phyloP scores from a whole-genome alignment of 805 yeast species.

The Hagleromyces aurorensis region DNA sequence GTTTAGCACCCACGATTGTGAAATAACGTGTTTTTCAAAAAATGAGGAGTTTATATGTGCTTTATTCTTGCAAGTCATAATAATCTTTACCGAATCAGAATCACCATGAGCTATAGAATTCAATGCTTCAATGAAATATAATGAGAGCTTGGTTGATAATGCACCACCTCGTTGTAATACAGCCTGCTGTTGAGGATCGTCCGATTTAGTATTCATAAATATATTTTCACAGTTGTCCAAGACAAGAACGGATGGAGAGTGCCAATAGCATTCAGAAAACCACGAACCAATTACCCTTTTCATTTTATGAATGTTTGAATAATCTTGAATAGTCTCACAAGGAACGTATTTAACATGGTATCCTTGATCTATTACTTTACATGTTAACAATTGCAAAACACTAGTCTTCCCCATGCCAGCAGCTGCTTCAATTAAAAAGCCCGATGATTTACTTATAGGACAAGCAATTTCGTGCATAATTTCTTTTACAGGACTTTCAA shows the following conservation, averaged over 20 bases:
- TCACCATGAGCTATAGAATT: conserved; percentile 28
- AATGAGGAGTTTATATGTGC: conserved; percentile 55
- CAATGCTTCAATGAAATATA: conserved; percentile 44
- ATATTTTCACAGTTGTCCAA: conserved; percentile 74
- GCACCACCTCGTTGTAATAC: conserved; percentile 38
- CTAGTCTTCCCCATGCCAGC: conserved; percentile 79
- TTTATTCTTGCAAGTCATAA: conserved; percentile 58
- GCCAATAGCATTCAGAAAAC: conserved; percentile 53
- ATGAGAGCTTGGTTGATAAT: conserved; percentile 57
- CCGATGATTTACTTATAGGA: conserved; percentile 28
- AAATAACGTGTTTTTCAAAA: conserved; percentile 63
- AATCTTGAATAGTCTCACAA: conserved; percentile 41
- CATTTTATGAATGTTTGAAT: conserved; percentile 30
- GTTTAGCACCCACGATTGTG: conserved; percentile 47
- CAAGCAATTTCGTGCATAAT: conserved; percentile 6
- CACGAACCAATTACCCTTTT: conserved; percentile 37
- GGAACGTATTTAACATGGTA: conserved; percentile 40
- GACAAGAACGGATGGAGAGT: conserved; percentile 64
- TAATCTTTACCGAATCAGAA: conserved; percentile 42
- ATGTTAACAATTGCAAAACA: conserved; percentile 37
- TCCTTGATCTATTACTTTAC: conserved; percentile 23
- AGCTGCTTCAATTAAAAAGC: conserved; percentile 61
- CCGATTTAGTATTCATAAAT: conserved; percentile 42
- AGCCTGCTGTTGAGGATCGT: conserved; percentile 21
- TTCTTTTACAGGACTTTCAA: too few species aligned